These are phyloP conservation scores for Heterobasidion annosum DNA, from an alignment of 1,284 basidiomycete genomes.

Conservation along the genomic window DNA sequence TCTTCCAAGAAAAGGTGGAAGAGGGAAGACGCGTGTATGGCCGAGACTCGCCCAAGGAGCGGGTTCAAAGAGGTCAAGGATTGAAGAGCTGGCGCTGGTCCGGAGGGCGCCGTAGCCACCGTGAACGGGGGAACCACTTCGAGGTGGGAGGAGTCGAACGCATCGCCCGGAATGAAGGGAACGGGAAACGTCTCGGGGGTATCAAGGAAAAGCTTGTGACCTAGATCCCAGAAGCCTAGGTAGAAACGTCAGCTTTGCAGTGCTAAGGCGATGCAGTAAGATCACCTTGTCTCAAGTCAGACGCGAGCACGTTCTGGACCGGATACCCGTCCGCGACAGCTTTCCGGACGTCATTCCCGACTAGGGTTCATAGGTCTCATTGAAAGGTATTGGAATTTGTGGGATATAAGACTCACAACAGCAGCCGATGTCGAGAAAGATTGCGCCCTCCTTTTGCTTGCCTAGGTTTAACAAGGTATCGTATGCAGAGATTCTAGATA, in stretches of 20 bases:
- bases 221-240: not conserved
- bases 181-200: constrained; percentile 26
- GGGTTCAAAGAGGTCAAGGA: constrained; percentile 21
- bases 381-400: not conserved
- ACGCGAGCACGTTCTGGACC: constrained; percentile 19
- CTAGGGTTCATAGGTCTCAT: constrained; percentile 12
- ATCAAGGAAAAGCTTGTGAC: constrained; percentile 13
- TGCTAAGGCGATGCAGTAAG: not conserved
- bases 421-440: constrained; percentile 12
- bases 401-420: constrained; percentile 3
- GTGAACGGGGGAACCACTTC: not conserved
- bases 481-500: constrained; percentile 7
- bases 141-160: constrained; percentile 18
- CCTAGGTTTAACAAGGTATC: constrained; percentile 5
- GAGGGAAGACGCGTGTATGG: constrained; percentile 31
- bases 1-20: constrained; percentile 36
- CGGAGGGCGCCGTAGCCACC: constrained; percentile 8
- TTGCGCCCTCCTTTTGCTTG: constrained; percentile 4
- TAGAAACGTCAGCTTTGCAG: not conserved
- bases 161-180: constrained; percentile 30
- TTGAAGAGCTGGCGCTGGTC: constrained; percentile 14
- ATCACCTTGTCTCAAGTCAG: constrained; percentile 10
- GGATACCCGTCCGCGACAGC: constrained; percentile 25
- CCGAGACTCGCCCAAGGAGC: constrained; percentile 30
- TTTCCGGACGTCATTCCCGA: constrained; percentile 31